Base-by-base conservation (phyloP, 305 asterid genomes). In the Fraxinus baroniana region DNA sequence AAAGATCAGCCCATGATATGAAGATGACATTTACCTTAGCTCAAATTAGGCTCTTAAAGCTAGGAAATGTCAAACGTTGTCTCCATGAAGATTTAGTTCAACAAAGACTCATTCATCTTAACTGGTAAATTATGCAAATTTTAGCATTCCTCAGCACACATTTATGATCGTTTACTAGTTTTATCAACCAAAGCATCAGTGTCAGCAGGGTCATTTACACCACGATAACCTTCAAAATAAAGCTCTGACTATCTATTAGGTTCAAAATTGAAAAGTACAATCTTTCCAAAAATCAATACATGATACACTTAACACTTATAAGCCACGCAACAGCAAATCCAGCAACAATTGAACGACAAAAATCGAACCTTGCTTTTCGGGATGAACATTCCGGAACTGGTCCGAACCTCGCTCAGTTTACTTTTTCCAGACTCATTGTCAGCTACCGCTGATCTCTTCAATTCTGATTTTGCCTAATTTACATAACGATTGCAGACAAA, bases 351-450 rank as follows among this genome's bases (percentile, higher is more conserved):
- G 18, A 70, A 36, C 2, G 81, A 0, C 49, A 66, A 84, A 84
- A 84, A 80, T 20, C 93, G 28, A 83, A 95, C 99, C 99, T 93
- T 93, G 68, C 46, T 94, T 85, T 93, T 95, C 20, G 83, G 13
- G 76, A 95, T 94, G 78, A 95, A 95, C 98, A 94, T 95, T 74
- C 98, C 99, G 17, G 99, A 94, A 91, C 99, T 94, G 57, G 98
- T 95, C 89, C 98, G 93, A 55, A 91, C 97, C 88, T 92, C 95
- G 78, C 98, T 94, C 22, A 86, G 90, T 83, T 84, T 89, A 84
- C 95, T 89, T 87, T 92, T 78, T 57, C 98, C 98, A 37, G 98
- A 95, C 28, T 82, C 84, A 88, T 90, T 89, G 85, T 95, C 97
- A 5, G 97, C 98, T 83, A 95, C 98, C 12, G 91, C 89, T 15